Conservation (phyloP, 2,329 filamentous ascomycete genomes). For the Pseudophaeomoniella oleicola region DNA sequence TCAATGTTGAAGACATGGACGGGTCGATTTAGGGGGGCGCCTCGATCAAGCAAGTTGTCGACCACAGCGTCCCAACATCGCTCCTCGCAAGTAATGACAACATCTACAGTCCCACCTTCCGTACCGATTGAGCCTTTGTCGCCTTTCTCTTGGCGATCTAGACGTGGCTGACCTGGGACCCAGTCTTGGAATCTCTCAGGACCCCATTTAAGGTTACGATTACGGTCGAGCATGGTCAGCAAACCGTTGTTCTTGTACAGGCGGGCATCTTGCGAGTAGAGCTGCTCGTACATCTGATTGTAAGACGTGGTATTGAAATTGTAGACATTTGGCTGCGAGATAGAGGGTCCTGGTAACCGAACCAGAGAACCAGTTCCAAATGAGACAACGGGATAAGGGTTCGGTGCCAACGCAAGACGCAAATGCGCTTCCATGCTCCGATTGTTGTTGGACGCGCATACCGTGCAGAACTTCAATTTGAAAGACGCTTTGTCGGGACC, state of each 20-base stretch:
- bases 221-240: constrained; percentile 88
- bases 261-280: constrained; percentile 69
- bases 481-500: constrained; percentile 45
- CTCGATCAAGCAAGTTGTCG: constrained; percentile 78
- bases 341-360: constrained; percentile 77
- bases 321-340: constrained; percentile 92
- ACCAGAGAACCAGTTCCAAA: constrained; percentile 95
- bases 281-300: constrained; percentile 83
- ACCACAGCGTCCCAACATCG: constrained; percentile 96
- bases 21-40: constrained; percentile 73
- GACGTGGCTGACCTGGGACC: constrained; percentile 69
- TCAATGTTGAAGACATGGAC: constrained; percentile 98
- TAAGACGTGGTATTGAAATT: constrained; percentile 97
- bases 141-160: constrained; percentile 53
- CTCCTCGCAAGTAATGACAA: constrained; percentile 96
- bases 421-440: constrained; percentile 99
- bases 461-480: constrained; percentile 93
- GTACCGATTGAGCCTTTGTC: constrained; percentile 67
- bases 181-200: constrained; percentile 98
- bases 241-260: constrained; percentile 87
- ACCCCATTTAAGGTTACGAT: constrained; percentile 82
- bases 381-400: constrained; percentile 88
- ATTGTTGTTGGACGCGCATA: constrained; percentile 98
- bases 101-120: constrained; percentile 78
- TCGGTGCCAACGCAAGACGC: constrained; percentile 67